Base-by-base conservation (phyloP, 2,329 filamentous ascomycete species). In the Ophiostoma quercus region DNA sequence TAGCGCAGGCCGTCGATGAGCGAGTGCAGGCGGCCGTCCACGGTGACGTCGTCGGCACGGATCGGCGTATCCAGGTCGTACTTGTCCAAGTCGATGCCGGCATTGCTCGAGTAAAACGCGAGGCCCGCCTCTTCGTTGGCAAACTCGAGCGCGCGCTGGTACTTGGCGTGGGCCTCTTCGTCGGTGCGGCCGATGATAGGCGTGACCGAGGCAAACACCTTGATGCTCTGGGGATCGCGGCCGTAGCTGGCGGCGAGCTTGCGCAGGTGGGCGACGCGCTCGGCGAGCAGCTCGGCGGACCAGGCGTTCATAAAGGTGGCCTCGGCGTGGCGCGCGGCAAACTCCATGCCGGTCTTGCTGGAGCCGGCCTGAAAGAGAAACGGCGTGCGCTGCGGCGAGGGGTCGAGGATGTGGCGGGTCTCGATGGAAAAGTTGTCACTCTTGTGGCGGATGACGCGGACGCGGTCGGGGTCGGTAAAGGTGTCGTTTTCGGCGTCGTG, bases 271-370 rank as follows among this genome's bases (percentile, higher is more conserved):
- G 66, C 57, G 66, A 74, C 72, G 6, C 62, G 63, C 14, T 65
- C 65, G 54, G 62, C 66, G 12, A 68, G 68, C 54, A 70, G 69
- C 11, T 73, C 41, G 4, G 74, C 70, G 19, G 54, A 70, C 14
- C 71, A 70, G 2, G 74, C 73, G n/a, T 72, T 73, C 9, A 74
- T 47, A 57, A 72, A 75, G 32, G 75, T 72, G 62, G 69, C 71
- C 60, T 76, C 74, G 63, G 74, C 74, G 62, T 76, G 74, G 62
- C 73, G 73, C 47, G 73, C 71, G 3, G 73, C 74, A 62, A 76
- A 75, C 2, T 71, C 71, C 11, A 67, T 68, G 37, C 75, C 74
- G 1, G 73, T 72, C 65, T 67, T 68, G 32, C 73, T 74, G 14
- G 72, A 71, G 22, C 74, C 74, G 4, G 74, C 74, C 69, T 75